Evolutionary conservation across 257 asterid species (phyloP).

Genomic region (Lycium ferocissimum): DNA sequence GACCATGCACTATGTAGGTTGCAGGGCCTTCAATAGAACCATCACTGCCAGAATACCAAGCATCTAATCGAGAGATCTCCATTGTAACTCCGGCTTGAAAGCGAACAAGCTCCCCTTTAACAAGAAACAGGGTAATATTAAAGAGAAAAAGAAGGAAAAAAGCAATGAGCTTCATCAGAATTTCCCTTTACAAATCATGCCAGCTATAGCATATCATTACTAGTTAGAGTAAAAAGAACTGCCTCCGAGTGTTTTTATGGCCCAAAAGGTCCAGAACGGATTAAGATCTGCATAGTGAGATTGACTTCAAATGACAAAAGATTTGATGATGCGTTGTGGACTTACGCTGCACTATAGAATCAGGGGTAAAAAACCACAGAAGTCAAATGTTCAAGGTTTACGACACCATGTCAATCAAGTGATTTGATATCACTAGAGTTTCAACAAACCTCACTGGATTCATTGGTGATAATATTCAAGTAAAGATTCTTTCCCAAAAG

Average conservation of each 20-base stretch:
- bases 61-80: conserved; percentile 92
- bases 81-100: conserved; percentile 90
- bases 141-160: not conserved
- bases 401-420: conserved; percentile 12
- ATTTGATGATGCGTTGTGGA: not conserved
- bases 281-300: conserved; percentile 4
- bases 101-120: conserved; percentile 84
- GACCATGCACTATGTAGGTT: conserved; percentile 86
- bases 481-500: not conserved
- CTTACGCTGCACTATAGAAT: not conserved
- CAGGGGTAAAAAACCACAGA: not conserved
- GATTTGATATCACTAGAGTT: conserved; percentile 5
- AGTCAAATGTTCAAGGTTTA: not conserved
- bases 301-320: conserved; percentile 10
- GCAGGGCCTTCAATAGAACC: conserved; percentile 85
- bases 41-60: conserved; percentile 85
- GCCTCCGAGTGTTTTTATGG: not conserved
- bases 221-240: not conserved
- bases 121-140: conserved; percentile 7
- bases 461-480: conserved; percentile 5
- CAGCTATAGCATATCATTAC: not conserved
- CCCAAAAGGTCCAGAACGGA: not conserved
- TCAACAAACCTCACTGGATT: not conserved
- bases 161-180: conserved; percentile 3
- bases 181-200: not conserved